phyloP scores from a whole-genome alignment of 306 rosid species.

The Sechiopsis laciniata region DNA sequence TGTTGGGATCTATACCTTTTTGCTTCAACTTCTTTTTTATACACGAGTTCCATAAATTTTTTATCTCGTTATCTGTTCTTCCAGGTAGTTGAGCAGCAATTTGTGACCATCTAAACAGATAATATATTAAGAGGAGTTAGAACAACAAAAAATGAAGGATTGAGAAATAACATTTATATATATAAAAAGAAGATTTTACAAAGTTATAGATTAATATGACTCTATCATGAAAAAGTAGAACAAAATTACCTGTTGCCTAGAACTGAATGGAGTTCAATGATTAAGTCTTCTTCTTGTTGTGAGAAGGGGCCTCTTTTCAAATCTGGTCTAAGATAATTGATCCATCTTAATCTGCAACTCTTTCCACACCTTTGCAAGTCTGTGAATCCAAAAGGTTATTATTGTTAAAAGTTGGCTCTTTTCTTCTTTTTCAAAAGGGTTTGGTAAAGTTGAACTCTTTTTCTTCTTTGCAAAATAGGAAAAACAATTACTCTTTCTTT shows the following conservation, averaged over 20 bases:
- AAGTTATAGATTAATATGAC: no score
- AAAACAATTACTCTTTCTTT: not conserved
- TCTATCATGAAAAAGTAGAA: no score
- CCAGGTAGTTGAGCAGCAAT: slow-evolving; percentile 91
- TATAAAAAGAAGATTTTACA: no score
- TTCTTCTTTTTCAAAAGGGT: not conserved
- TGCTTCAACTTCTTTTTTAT: slow-evolving; percentile 88
- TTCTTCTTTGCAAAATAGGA: not conserved
- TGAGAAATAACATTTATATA: no score
- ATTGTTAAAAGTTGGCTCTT: not conserved
- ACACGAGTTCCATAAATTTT: slow-evolving; percentile 84
- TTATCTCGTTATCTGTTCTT: slow-evolving; percentile 91
- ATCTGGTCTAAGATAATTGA: slow-evolving; percentile 88
- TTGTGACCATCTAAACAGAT: slow-evolving; percentile 68
- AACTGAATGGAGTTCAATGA: slow-evolving; percentile 77
- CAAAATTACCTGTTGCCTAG: slow-evolving; percentile 23
- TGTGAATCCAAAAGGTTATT: slow-evolving; percentile 24
- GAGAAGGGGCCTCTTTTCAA: slow-evolving; percentile 95
- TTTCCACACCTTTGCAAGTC: slow-evolving; percentile 91
- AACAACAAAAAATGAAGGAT: no score
- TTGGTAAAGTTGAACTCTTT: no score
- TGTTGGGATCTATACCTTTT: slow-evolving; percentile 86
- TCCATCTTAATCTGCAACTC: slow-evolving; percentile 96
- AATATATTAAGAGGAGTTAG: no score
- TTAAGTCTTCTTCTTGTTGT: slow-evolving; percentile 71